Evolutionary conservation across 2,329 filamentous ascomycete genomes (phyloP), one percentile per base, ranked within the genome.

Genomic region (Epichloe elymi): DNA sequence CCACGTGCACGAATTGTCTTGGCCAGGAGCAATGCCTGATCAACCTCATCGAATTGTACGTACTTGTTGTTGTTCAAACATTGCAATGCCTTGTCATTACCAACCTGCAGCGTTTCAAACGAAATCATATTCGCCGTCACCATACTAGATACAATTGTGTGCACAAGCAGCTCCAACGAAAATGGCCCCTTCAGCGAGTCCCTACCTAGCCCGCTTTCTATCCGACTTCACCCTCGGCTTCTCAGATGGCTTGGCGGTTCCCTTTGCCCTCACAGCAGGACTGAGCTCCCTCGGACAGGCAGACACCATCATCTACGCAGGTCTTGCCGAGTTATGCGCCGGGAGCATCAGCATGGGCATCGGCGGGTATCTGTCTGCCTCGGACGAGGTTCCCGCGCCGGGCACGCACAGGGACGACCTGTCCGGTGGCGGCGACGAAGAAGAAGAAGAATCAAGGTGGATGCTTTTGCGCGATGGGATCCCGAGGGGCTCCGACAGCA

Each of bases 271-370:
- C 17, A 87, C 83, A 0, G 83, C 85, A 1, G 84, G 85, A 3
- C 71, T 88, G 4, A 78, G 76, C 19, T 76, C 75, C 3, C 68
- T 84, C 5, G 80, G 79, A 3, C 71, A 75, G 50, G 76, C 78
- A 14, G 74, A 76, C 51, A 79, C 80, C 0, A 79, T 84, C 50
- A 76, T 89, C 20, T 78, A 80, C 39, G 84, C 81, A 2, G 84
- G 85, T 0, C 66, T 86, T 30, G 83, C 83, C 0, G 84, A 88
- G 63, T 71, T 87, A 39, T 83, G 84, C 54, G 81, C 82, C 0
- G 83, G 85, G 2, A 78, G 80, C 45, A 85, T 88, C 53, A 84
- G 79, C 44, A 87, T 87, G 84, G 84, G 83, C 3, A 74, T 88
- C 14, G 82, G 84, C 17, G 83, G 81, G 12, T 87, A 83, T 59